Percentiles rank a stretch among this genome's conserved stretches.
phyloP scores from a whole-genome alignment of 75 land plant genomes.

The Cupressus sempervirens region DNA sequence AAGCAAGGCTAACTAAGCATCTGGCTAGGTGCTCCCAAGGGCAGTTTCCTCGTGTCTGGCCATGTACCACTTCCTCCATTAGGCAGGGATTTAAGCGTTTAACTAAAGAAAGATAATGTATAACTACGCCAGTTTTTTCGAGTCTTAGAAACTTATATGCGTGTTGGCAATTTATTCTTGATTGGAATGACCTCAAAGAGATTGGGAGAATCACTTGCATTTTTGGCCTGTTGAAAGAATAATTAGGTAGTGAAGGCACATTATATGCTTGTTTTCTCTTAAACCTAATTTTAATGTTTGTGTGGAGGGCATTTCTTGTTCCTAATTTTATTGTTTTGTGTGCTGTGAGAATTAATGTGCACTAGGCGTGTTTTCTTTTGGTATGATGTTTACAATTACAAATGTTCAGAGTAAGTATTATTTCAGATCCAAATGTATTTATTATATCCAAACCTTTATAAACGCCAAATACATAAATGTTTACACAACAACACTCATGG shows the following conservation, averaged over 20 bases:
- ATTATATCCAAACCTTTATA: too few species aligned
- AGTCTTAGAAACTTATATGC: neutral
- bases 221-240: neutral
- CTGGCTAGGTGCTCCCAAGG: neutral
- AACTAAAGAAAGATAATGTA: neutral
- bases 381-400: neutral
- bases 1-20: neutral
- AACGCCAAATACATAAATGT: too few species aligned
- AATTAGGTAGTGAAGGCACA: neutral
- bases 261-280: neutral
- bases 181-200: neutral
- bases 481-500: too few species aligned
- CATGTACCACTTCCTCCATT: neutral
- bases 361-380: neutral
- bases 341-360: neutral
- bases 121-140: neutral
- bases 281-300: neutral
- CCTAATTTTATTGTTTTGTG: neutral
- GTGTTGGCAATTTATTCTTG: neutral
- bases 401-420: too few species aligned
- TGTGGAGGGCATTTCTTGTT: neutral
- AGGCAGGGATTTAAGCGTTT: neutral
- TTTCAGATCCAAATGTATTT: too few species aligned
- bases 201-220: neutral
- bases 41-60: neutral